Percentiles rank a stretch among this genome's conserved stretches.
Evolutionary conservation across 208 protist genomes (phyloP).

Genomic region (Angomonas deanei): DNA sequence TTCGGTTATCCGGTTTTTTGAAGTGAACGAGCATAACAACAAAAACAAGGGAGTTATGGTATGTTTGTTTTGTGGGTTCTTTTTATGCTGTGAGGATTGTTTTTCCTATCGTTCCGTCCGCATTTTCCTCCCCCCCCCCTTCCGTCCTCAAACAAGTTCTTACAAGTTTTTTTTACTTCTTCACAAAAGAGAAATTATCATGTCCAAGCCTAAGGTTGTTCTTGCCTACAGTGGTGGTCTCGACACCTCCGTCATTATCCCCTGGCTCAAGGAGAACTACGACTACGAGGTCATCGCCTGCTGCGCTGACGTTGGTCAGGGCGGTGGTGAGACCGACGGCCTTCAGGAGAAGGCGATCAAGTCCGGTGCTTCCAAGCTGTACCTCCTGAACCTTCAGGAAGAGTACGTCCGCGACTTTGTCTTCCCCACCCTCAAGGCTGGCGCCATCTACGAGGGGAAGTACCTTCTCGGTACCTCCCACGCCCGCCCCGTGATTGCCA

Average conservation of each 20-base stretch:
- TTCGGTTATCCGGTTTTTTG: too few species aligned
- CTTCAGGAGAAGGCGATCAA: slow-evolving; percentile 24
- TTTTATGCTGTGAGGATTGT: too few species aligned
- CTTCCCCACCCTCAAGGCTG: slow-evolving; percentile 25
- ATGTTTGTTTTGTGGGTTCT: too few species aligned
- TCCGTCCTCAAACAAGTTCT: too few species aligned
- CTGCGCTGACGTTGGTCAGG: slow-evolving; percentile 25
- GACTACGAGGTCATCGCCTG: slow-evolving; percentile 25
- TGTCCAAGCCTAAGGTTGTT: slow-evolving; percentile 22
- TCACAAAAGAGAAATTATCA: too few species aligned
- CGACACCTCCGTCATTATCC: slow-evolving; percentile 23
- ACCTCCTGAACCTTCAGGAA: slow-evolving; percentile 20
- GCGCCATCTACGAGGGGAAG: slow-evolving; percentile 25
- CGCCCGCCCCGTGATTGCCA: slow-evolving; percentile 21
- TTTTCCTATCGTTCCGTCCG: too few species aligned
- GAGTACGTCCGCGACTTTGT: slow-evolving; percentile 25
- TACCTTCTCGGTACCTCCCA: slow-evolving; percentile 27
- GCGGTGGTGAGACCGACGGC: slow-evolving; percentile 16
- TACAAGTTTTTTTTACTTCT: too few species aligned
- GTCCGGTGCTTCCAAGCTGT: slow-evolving; percentile 24
- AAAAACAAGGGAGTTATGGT: too few species aligned
- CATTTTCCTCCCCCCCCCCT: too few species aligned
- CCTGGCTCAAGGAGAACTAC: slow-evolving; percentile 29
- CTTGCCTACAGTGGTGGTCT: slow-evolving; percentile 25
- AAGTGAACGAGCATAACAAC: too few species aligned